Evolutionary conservation across 495 filamentous ascomycete species (phyloP), one percentile per base, ranked within the genome.

Genomic region (Penicillium malachiteum): DNA sequence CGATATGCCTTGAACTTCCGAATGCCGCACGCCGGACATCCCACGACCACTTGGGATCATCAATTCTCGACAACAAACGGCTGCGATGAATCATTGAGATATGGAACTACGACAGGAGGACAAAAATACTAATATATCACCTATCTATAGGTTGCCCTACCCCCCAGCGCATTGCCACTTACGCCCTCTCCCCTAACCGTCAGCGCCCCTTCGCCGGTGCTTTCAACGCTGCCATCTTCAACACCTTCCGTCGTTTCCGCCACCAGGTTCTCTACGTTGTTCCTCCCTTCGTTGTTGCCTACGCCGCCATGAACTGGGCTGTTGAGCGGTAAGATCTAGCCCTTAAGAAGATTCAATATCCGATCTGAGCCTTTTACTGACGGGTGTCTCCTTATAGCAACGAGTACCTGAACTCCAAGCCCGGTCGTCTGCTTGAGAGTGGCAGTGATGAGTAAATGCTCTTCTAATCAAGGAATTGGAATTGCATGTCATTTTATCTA

Each of bases 331-430:
- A 84, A 72, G 65, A 52, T 51, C 54, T 18, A 14, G 6, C 31
- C 34, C 1, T 13, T 3, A 31, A 0, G 21, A 26, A 26, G 1
- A 26, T 26, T 26, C 37, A 39, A 34, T n/a, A 11, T 33, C 33
- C 31, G 21, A 26, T 26, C 1, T 26, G 21, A 26, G 21, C 21
- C 21, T 26, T 26, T 26, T 47, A 16, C 40, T 47, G 58, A 55
- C 45, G 48, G 34, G 39, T 41, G 3, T 32, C 49, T 26, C 51
- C 9, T 35, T 43, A 21, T 53, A 96, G 92, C 71, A 96, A 96
- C 78, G 82, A 95, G 66, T 94, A 87, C 78, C 80, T 94, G 62
- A 94, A 95, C 82, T 94, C 89, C 65, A 96, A 96, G 83, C 79
- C 81, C 40, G 92, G 92, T 42, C 89, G 90, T 56, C 76, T 82